Evolutionary conservation across 164 flowering plant genomes (phyloP).

Genomic region (Akebia trifoliata): DNA sequence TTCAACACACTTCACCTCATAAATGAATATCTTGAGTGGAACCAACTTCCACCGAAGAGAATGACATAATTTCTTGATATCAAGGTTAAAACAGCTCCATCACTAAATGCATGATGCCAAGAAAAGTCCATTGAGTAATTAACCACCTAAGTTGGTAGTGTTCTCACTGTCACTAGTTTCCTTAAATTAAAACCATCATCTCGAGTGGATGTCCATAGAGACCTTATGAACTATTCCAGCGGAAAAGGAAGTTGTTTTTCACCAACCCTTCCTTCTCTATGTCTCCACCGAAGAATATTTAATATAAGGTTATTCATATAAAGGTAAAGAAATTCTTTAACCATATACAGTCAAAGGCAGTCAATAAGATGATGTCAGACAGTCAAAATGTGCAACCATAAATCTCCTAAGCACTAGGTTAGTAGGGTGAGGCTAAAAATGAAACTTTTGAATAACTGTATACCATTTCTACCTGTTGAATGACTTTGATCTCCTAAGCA

Average conservation of each 20-base stretch:
- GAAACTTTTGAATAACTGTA: constrained; percentile 2
- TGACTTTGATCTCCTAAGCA: constrained; percentile 42
- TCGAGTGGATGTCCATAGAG: not conserved
- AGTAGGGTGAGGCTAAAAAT: not conserved
- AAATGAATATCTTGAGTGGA: too few relatives aligned
- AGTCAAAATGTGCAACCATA: not conserved
- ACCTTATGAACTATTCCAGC: not conserved
- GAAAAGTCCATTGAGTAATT: too few relatives aligned
- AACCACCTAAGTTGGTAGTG: not conserved
- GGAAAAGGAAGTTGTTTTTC: too few relatives aligned
- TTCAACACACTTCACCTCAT: too few relatives aligned
- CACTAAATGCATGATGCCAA: too few relatives aligned
- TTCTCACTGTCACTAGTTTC: not conserved
- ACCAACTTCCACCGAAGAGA: too few relatives aligned
- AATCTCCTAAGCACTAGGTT: not conserved
- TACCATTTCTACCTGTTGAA: constrained; percentile 55
- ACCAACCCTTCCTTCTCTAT: not conserved
- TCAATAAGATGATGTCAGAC: too few relatives aligned
- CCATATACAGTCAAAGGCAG: too few relatives aligned
- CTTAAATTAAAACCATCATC: not conserved
- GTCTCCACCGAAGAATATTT: not conserved
- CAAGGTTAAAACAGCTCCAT: too few relatives aligned
- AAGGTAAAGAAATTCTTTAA: too few relatives aligned
- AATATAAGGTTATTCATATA: too few relatives aligned
- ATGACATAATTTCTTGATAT: too few relatives aligned